Conservation (phyloP, 2,329 filamentous ascomycete species). For the Aureobasidium namibiae region DNA sequence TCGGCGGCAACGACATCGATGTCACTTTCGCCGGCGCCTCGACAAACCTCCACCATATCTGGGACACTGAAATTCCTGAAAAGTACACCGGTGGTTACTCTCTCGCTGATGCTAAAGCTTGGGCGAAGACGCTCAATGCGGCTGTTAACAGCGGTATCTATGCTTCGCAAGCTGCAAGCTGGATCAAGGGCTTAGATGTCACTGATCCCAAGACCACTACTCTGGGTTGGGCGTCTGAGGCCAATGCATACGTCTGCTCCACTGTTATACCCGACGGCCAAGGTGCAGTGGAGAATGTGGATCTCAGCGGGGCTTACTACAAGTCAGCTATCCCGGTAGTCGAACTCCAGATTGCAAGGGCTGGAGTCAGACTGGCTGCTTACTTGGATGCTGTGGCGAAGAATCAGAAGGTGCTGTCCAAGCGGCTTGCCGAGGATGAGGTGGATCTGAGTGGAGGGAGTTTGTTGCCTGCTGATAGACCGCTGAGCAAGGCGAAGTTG, state of each 20-base stretch:
- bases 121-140: slow-evolving; percentile 30
- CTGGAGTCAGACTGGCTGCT: slow-evolving; percentile 28
- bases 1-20: slow-evolving; percentile 37
- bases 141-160: slow-evolving; percentile 35
- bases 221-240: slow-evolving; percentile 35
- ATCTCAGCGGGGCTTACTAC: slow-evolving; percentile 28
- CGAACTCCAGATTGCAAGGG: slow-evolving; percentile 37
- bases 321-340: slow-evolving; percentile 31
- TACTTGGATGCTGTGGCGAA: slow-evolving; percentile 29
- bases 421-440: neutral
- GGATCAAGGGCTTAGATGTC: slow-evolving; percentile 31
- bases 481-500: slow-evolving; percentile 19
- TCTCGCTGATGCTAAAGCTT: slow-evolving; percentile 29
- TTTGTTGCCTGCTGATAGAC: slow-evolving; percentile 16
- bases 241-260: slow-evolving; percentile 36
- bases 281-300: slow-evolving; percentile 27
- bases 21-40: slow-evolving; percentile 33
- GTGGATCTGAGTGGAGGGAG: slow-evolving; percentile 15
- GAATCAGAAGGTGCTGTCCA: neutral
- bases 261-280: slow-evolving; percentile 33
- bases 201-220: slow-evolving; percentile 28
- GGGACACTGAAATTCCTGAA: slow-evolving; percentile 39
- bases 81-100: slow-evolving; percentile 32
- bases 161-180: slow-evolving; percentile 23
- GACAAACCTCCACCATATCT: slow-evolving; percentile 37